phyloP scores from a whole-genome alignment of 116 monocot genomes.

The Zostera marina region DNA sequence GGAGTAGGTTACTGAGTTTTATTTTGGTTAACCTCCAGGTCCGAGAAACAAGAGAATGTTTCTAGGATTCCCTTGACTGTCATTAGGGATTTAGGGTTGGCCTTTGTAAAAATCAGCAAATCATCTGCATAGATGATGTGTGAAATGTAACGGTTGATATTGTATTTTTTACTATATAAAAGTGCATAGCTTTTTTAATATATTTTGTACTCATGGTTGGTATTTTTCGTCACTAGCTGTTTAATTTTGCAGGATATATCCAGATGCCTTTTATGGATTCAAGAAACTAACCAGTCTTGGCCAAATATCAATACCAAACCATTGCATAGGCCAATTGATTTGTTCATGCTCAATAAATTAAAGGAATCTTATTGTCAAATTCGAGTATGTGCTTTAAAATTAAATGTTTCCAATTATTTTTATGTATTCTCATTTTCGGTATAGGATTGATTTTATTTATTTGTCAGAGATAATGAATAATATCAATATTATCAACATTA shows the following conservation, averaged over 20 bases:
- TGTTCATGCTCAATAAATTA: conserved; percentile 83
- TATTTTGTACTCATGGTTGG: background rate
- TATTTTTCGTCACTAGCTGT: background rate
- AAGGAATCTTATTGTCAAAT: conserved; percentile 83
- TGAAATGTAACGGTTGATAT: no score
- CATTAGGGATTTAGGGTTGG: no score
- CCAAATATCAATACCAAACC: conserved; percentile 65
- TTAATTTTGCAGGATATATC: conserved; percentile 61
- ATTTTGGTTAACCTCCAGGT: no score
- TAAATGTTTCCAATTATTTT: background rate
- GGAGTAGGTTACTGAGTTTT: no score
- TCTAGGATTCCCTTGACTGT: no score
- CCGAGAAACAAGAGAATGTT: no score
- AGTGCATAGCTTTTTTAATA: background rate
- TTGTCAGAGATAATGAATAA: no score
- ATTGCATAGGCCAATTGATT: conserved; percentile 54
- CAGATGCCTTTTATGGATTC: conserved; percentile 83
- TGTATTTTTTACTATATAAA: no score
- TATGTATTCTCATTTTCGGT: background rate
- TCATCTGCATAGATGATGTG: no score
- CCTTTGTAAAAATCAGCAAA: no score
- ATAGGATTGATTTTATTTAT: background rate
- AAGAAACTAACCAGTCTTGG: conserved; percentile 62
- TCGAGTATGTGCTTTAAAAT: conserved; percentile 38
- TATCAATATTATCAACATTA: no score